These are phyloP conservation scores for Phytophthora ramorum DNA, from an alignment of 352 stramenopile species.

Conservation along the genomic window DNA sequence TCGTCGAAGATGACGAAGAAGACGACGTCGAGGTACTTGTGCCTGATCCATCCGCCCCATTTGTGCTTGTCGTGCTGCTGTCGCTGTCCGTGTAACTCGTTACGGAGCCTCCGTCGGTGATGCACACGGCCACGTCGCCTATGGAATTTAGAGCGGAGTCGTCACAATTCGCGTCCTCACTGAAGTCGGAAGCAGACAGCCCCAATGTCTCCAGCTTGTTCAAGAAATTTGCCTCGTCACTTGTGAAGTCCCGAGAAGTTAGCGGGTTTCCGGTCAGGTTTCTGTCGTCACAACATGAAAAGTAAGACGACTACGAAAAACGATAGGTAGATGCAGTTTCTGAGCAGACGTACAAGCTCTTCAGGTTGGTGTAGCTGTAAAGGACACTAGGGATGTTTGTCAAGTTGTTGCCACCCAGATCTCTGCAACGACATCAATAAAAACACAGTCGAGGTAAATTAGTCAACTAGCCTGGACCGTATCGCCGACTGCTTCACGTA, in stretches of 20 bases:
- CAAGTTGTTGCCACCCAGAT: conserved; percentile 61
- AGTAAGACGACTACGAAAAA: neutral
- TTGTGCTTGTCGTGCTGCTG: conserved; percentile 7
- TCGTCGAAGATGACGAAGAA: conserved; percentile 24
- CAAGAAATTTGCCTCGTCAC: conserved; percentile 36
- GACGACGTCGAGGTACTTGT: conserved; percentile 2
- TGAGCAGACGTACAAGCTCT: conserved; percentile 42
- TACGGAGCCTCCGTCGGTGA: conserved; percentile 26
- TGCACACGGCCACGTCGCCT: conserved; percentile 30
- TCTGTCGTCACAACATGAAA: conserved; percentile 4
- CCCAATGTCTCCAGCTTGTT: conserved; percentile 37
- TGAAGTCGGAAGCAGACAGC: conserved; percentile 40
- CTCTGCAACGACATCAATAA: conserved; percentile 11
- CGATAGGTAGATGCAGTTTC: neutral
- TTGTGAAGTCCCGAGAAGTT: conserved; percentile 39
- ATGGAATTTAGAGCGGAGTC: conserved; percentile 20
- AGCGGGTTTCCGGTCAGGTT: conserved; percentile 50
- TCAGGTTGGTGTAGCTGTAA: conserved; percentile 54
- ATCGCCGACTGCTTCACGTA: conserved; percentile 3
- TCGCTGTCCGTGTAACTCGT: conserved; percentile 14
- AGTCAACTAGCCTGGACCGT: neutral
- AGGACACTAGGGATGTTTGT: conserved; percentile 52
- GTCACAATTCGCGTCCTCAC: conserved; percentile 28
- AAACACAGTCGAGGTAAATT: neutral
- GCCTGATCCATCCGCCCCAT: conserved; percentile 1